Evolutionary conservation across 345 rosid genomes (phyloP).

Genomic region (Cardiospermum halicacabum): DNA sequence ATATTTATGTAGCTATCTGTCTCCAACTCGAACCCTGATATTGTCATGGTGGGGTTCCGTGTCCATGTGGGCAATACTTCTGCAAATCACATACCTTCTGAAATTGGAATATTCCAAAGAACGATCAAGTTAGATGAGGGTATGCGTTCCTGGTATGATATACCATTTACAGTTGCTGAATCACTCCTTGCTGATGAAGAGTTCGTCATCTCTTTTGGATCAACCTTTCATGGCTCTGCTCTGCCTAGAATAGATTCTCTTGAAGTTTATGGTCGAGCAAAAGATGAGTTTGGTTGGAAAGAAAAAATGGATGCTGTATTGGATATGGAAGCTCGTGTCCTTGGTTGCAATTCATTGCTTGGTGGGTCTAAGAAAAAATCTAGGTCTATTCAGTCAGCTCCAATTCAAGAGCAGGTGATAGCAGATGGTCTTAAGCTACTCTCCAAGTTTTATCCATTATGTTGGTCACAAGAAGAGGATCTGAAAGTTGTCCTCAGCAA

Average conservation of each 20-base stretch:
- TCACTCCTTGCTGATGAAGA: conserved; percentile 99
- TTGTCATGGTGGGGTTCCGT: conserved; percentile 98
- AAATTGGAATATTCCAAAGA: conserved; percentile 85
- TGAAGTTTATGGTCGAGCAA: conserved; percentile 94
- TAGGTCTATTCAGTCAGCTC: conserved; percentile 56
- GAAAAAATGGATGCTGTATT: conserved; percentile 88
- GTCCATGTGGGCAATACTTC: conserved; percentile 88
- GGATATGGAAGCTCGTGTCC: conserved; percentile 95
- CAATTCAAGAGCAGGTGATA: conserved; percentile 83
- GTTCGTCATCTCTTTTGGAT: conserved; percentile 72
- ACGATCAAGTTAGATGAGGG: conserved; percentile 90
- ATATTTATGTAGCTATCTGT: conserved; percentile 56
- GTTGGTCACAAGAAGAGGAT: conserved; percentile 54
- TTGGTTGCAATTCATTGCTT: conserved; percentile 65
- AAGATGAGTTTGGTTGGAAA: conserved; percentile 99
- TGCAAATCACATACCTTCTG: conserved; percentile 87
- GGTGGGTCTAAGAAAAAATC: conserved; percentile 65
- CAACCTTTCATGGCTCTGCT: conserved; percentile 73
- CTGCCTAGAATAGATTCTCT: conserved; percentile 86
- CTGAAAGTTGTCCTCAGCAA: conserved; percentile 42
- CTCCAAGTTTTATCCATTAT: conserved; percentile 55
- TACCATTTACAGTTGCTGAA: conserved; percentile 94
- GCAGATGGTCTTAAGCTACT: conserved; percentile 91
- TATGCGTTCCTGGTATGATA: conserved; percentile 93
- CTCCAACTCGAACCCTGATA: conserved; percentile 90